phyloP scores from a whole-genome alignment of 192 early-diverging fungal genomes.

The Pilaira anomala region DNA sequence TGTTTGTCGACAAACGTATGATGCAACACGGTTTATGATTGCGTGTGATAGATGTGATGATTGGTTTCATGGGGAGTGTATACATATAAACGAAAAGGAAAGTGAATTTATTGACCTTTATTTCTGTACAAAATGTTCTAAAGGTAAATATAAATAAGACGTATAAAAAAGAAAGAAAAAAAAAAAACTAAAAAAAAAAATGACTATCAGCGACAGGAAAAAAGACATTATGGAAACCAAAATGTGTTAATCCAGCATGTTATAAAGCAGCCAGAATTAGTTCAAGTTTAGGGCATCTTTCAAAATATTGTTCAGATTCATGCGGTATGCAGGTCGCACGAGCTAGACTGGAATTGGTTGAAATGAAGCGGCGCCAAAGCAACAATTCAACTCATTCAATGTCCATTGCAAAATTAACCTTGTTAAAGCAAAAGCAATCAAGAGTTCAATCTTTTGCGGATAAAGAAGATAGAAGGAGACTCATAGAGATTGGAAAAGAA shows the following conservation, averaged over 20 bases:
- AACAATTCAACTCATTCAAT: neutral
- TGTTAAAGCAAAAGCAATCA: conserved; percentile 28
- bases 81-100: conserved; percentile 55
- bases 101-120: conserved; percentile 59
- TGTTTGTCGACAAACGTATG: conserved; percentile 56
- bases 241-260: conserved; percentile 47
- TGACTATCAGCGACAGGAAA: conserved; percentile 42
- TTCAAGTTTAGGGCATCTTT: conserved; percentile 13
- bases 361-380: conserved; percentile 30
- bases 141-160: conserved; percentile 35
- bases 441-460: conserved; percentile 41
- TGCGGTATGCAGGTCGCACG: conserved; percentile 51
- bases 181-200: neutral
- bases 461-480: conserved; percentile 39
- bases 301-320: conserved; percentile 51
- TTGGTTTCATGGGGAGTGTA: conserved; percentile 78
- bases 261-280: conserved; percentile 34
- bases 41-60: conserved; percentile 70
- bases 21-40: conserved; percentile 65
- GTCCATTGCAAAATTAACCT: conserved; percentile 15
- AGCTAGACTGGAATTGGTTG: conserved; percentile 39
- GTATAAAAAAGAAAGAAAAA: neutral
- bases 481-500: conserved; percentile 37
- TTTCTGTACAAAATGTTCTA: conserved; percentile 57
- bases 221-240: conserved; percentile 43